A percentile compares a stretch with the other conserved stretches of the same genome.
These are phyloP conservation scores for Candida labiduridarum DNA, from an alignment of 1,139 yeast genomes.

Conservation along the genomic window DNA sequence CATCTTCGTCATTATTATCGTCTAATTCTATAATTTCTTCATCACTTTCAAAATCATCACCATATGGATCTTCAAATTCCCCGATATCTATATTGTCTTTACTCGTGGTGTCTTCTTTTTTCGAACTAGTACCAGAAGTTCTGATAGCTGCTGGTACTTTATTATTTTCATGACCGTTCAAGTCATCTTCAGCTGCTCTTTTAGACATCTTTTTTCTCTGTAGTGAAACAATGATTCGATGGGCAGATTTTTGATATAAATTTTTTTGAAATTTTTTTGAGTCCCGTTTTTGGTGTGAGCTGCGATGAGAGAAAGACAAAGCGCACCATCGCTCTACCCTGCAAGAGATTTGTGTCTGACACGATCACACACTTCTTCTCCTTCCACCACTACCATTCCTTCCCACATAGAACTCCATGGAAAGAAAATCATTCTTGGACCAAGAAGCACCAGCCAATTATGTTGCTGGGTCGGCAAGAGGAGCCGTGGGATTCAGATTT, in stretches of 20 bases:
- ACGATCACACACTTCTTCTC: slow-evolving; percentile 1
- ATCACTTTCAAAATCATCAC: slow-evolving; percentile 94
- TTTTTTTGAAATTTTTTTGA: slow-evolving; percentile 3
- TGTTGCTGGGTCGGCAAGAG: slow-evolving; percentile 91
- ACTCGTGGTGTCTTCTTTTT: slow-evolving; percentile 32
- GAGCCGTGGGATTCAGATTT: slow-evolving; percentile 92
- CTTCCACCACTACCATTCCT: not conserved
- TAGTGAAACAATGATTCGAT: not conserved
- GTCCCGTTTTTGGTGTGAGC: not conserved
- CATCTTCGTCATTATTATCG: slow-evolving; percentile 67
- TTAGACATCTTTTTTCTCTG: slow-evolving; percentile 53
- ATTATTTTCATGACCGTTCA: slow-evolving; percentile 29
- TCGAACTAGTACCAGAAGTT: slow-evolving; percentile 30
- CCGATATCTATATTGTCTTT: slow-evolving; percentile 69
- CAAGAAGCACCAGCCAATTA: slow-evolving; percentile 91
- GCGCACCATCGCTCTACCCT: not conserved
- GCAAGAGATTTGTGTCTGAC: slow-evolving; percentile 8
- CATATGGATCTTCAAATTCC: slow-evolving; percentile 91
- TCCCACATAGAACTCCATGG: slow-evolving; percentile 31
- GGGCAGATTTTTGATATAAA: not conserved
- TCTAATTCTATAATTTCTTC: slow-evolving; percentile 84
- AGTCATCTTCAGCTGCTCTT: slow-evolving; percentile 51
- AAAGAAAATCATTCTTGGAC: slow-evolving; percentile 67
- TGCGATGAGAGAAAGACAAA: slow-evolving; percentile 3
- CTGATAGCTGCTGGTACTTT: slow-evolving; percentile 27